These are phyloP conservation scores for Pseudopyrenochaeta lycopersici DNA, from an alignment of 2,329 filamentous ascomycete species.

Conservation along the genomic window DNA sequence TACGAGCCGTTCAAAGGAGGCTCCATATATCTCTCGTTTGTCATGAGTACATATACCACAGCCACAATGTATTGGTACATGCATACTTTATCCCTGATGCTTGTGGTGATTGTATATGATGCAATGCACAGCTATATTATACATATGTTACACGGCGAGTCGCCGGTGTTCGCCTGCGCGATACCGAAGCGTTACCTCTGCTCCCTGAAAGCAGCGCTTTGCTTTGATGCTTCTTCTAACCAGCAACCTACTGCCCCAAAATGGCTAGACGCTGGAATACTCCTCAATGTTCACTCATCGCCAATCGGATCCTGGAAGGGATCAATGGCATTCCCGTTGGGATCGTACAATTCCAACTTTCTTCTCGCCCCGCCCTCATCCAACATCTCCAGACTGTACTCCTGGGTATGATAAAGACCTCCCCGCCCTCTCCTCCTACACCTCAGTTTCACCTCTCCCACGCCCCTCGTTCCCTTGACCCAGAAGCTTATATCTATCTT, in stretches of 20 bases:
- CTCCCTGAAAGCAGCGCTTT: no score
- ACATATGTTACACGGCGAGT: slow-evolving; percentile 22
- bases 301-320: slow-evolving; percentile 64
- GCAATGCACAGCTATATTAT: slow-evolving; percentile 20
- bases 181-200: background rate
- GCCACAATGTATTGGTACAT: slow-evolving; percentile 4
- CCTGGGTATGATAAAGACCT: slow-evolving; percentile 82
- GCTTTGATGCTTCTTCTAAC: background rate
- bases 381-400: slow-evolving; percentile 83
- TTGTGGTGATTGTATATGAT: slow-evolving; percentile 10
- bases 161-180: background rate
- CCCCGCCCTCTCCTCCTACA: slow-evolving; percentile 75
- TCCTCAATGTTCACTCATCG: slow-evolving; percentile 25
- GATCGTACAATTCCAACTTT: slow-evolving; percentile 79
- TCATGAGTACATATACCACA: background rate
- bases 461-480: slow-evolving; percentile 79
- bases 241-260: background rate
- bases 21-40: background rate
- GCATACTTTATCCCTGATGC: background rate
- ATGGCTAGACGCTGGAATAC: background rate
- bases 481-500: slow-evolving; percentile 86
- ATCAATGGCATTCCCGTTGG: slow-evolving; percentile 61
- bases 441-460: slow-evolving; percentile 81
- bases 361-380: slow-evolving; percentile 56
- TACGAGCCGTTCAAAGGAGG: background rate